Conservation (phyloP, 352 stramenopile species). For the Phytophthora quininea region DNA sequence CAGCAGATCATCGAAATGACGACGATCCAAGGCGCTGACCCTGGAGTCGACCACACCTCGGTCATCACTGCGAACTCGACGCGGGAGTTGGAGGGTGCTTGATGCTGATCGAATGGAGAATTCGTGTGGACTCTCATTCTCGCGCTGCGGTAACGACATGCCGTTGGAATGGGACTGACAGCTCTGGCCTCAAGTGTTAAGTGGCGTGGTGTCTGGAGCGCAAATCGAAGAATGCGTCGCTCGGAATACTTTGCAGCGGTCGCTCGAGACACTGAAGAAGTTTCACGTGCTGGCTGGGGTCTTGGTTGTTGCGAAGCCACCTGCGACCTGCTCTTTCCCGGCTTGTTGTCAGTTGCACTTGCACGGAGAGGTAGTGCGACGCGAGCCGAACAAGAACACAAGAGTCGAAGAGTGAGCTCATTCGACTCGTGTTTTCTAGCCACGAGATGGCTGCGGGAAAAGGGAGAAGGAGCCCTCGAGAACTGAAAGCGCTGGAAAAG, state of each 20-base stretch:
- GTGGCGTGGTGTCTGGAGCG: neutral
- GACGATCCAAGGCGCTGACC: neutral
- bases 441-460: neutral
- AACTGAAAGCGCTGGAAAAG: neutral
- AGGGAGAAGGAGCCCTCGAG: neutral
- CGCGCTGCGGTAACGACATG: neutral
- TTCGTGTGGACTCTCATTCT: neutral
- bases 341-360: neutral
- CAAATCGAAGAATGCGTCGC: neutral
- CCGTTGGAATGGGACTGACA: neutral
- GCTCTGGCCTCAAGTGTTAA: neutral
- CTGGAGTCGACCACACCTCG: neutral
- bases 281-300: neutral
- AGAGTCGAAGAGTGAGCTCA: neutral
- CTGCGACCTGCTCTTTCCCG: neutral
- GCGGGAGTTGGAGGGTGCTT: too few species aligned
- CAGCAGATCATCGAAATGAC: constrained; percentile 15
- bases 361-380: neutral
- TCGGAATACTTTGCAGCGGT: neutral
- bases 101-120: neutral
- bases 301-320: neutral
- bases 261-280: neutral
- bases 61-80: too few species aligned
- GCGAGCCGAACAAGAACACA: neutral
- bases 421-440: neutral